These are phyloP conservation scores for Plenodomus tracheiphilus DNA, from an alignment of 2,329 filamentous ascomycete species.

Conservation along the genomic window DNA sequence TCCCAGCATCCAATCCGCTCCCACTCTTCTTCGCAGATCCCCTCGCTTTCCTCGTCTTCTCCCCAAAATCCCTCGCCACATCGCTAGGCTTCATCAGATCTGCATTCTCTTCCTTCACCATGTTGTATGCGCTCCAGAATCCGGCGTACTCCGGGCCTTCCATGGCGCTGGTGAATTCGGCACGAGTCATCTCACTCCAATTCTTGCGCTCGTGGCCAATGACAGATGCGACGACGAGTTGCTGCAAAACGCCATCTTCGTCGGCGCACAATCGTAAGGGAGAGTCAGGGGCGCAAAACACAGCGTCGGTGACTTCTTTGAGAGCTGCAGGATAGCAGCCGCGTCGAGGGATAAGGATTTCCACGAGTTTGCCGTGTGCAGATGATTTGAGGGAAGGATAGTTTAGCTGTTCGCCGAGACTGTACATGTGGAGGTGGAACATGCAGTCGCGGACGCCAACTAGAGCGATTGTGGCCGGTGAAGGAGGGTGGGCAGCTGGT, in stretches of 20 bases:
- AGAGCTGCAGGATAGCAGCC: neutral
- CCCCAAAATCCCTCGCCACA: neutral
- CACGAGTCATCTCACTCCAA: neutral
- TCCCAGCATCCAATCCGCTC: neutral
- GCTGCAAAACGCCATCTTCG: constrained; percentile 3
- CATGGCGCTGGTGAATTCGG: neutral
- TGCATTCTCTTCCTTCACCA: neutral
- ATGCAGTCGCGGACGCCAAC: constrained; percentile 2
- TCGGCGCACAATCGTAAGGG: constrained; percentile 5
- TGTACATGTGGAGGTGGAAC: constrained; percentile 16
- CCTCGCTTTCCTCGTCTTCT: neutral
- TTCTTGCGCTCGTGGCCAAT: neutral
- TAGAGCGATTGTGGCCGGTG: constrained; percentile 2
- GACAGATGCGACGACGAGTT: constrained; percentile 2
- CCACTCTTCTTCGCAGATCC: neutral
- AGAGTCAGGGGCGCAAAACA: neutral
- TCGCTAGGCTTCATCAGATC: neutral
- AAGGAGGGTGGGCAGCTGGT: neutral
- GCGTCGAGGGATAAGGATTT: neutral
- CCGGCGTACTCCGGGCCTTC: constrained; percentile 1
- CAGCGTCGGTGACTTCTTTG: constrained; percentile 1
- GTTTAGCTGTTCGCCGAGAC: constrained; percentile 9
- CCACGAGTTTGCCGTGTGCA: constrained; percentile 3
- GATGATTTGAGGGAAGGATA: constrained; percentile 8
- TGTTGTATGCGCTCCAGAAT: constrained; percentile 3